Conservation (phyloP, 106 monocot species). For the Dendrobium chrysotoxum region DNA sequence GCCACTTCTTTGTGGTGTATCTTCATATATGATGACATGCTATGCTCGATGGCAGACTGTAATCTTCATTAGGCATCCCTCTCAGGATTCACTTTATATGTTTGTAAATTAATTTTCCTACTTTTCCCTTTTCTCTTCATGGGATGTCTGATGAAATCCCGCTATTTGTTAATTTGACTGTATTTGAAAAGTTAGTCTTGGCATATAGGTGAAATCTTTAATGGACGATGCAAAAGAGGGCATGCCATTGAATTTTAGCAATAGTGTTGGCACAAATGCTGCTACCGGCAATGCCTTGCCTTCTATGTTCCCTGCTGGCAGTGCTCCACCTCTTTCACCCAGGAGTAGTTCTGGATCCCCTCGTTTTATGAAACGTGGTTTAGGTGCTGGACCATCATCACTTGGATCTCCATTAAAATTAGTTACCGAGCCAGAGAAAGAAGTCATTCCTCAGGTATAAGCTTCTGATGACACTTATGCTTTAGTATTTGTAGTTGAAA, state of each 20-base stretch:
- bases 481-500: neutral
- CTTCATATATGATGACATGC: too few species aligned
- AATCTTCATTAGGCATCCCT: too few species aligned
- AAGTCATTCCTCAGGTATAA: slow-evolving; percentile 83
- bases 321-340: slow-evolving; percentile 85
- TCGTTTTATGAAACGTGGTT: slow-evolving; percentile 42
- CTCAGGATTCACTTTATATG: too few species aligned
- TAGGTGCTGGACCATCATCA: slow-evolving; percentile 42
- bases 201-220: slow-evolving; percentile 65
- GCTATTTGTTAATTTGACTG: neutral
- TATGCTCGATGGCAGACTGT: too few species aligned
- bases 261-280: slow-evolving; percentile 34
- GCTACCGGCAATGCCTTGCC: slow-evolving; percentile 36
- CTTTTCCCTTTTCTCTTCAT: too few species aligned
- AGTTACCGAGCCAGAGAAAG: slow-evolving; percentile 43
- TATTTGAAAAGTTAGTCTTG: neutral
- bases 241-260: slow-evolving; percentile 34
- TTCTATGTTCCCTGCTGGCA: slow-evolving; percentile 83
- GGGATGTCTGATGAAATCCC: too few species aligned
- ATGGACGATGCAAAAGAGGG: slow-evolving; percentile 70
- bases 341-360: slow-evolving; percentile 77
- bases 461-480: neutral
- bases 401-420: slow-evolving; percentile 66
- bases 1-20: too few species aligned
- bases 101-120: too few species aligned